These are phyloP conservation scores for Phytophthora aleatoria DNA, from an alignment of 352 stramenopile genomes.

Conservation along the genomic window DNA sequence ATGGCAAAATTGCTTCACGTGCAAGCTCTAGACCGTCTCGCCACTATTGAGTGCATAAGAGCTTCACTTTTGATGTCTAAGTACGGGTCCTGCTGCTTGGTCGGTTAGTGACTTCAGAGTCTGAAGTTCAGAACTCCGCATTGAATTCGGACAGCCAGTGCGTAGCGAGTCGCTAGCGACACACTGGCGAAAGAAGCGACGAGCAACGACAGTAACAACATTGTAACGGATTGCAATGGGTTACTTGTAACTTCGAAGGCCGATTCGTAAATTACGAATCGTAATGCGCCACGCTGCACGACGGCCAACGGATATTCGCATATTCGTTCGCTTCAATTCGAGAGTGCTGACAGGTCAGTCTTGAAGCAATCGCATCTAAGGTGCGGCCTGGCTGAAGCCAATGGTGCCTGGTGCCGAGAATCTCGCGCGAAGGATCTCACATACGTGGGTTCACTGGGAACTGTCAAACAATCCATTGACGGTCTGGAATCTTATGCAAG, in stretches of 20 bases:
- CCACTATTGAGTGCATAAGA: too few relatives aligned
- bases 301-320: neutral
- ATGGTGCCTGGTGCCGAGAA: neutral
- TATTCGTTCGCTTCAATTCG: too few relatives aligned
- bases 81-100: neutral
- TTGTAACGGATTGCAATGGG: neutral
- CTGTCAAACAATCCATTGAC: neutral
- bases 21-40: too few relatives aligned
- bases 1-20: too few relatives aligned
- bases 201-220: neutral
- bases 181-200: neutral
- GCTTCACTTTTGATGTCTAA: too few relatives aligned
- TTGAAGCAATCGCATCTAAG: too few relatives aligned
- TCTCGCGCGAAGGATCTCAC: neutral
- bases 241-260: too few relatives aligned
- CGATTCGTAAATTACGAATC: neutral
- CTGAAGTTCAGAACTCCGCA: neutral
- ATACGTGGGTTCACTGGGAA: neutral
- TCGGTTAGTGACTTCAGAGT: neutral
- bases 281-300: neutral
- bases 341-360: neutral
- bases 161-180: neutral
- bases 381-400: neutral
- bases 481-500: neutral
- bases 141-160: neutral